phyloP scores from a whole-genome alignment of 2,329 filamentous ascomycete genomes.

The Nemania sp. region DNA sequence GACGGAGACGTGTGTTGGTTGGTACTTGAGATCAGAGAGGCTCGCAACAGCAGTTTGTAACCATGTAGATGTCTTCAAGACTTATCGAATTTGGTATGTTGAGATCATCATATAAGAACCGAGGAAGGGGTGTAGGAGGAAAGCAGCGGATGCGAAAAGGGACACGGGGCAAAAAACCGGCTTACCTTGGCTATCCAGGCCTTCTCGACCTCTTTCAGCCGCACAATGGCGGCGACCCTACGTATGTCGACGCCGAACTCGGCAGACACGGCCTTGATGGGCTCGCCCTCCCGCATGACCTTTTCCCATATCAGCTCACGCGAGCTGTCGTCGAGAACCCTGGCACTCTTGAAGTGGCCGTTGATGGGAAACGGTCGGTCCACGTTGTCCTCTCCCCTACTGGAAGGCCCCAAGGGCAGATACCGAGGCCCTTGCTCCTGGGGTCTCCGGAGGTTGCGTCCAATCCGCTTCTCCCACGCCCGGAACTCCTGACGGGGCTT shows the following conservation, averaged over 20 bases:
- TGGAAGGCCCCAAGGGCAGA: neutral
- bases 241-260: conserved; percentile 80
- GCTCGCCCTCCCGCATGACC: conserved; percentile 67
- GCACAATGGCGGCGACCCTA: conserved; percentile 81
- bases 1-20: conserved; percentile 20
- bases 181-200: conserved; percentile 77
- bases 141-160: too few species aligned
- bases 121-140: neutral
- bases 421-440: conserved; percentile 26
- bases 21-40: conserved; percentile 65
- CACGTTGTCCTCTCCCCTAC: neutral
- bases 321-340: conserved; percentile 73
- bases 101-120: conserved; percentile 56
- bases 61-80: conserved; percentile 97
- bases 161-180: conserved; percentile 13
- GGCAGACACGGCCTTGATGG: conserved; percentile 76
- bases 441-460: conserved; percentile 21
- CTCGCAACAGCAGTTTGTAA: conserved; percentile 77
- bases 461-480: conserved; percentile 28
- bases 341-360: conserved; percentile 68
- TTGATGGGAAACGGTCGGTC: conserved; percentile 77
- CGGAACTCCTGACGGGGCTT: conserved; percentile 33
- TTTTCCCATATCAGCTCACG: conserved; percentile 74
- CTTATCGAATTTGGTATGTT: conserved; percentile 92
- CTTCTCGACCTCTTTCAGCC: conserved; percentile 85